Conservation (phyloP, 1,284 basidiomycete genomes). For the Rhodotorula sp. region DNA sequence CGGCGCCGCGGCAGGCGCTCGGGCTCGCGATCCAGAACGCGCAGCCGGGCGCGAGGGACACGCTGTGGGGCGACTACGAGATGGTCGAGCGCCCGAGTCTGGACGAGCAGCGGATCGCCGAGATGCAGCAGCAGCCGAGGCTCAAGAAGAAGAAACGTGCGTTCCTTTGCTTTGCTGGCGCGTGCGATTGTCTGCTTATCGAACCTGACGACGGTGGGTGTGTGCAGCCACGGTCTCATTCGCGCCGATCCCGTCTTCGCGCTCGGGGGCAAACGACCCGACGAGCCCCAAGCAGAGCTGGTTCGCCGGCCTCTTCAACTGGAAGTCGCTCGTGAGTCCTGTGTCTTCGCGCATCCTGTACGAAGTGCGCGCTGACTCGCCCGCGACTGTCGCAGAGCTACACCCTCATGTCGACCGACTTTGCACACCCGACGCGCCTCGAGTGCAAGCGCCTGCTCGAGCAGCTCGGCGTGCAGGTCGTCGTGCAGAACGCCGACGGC, state of each 20-base stretch:
- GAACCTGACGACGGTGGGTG: too few species aligned
- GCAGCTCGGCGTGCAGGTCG: constrained; percentile 64
- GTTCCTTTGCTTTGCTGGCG: not conserved
- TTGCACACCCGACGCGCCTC: constrained; percentile 63
- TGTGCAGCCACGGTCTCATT: constrained; percentile 34
- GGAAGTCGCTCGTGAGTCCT: constrained; percentile 58
- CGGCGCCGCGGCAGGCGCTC: constrained; percentile 17
- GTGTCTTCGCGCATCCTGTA: not conserved
- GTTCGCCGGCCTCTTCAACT: constrained; percentile 86
- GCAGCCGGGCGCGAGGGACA: not conserved
- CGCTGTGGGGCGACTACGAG: constrained; percentile 26
- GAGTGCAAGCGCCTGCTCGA: constrained; percentile 69
- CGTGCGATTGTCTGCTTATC: not conserved
- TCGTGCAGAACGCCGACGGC: constrained; percentile 63
- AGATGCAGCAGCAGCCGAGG: constrained; percentile 13
- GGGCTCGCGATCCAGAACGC: constrained; percentile 5
- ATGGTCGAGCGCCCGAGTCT: constrained; percentile 34
- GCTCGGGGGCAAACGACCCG: constrained; percentile 24
- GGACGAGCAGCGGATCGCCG: constrained; percentile 27
- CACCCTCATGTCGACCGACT: constrained; percentile 56
- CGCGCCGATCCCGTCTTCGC: constrained; percentile 26
- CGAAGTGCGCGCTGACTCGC: not conserved
- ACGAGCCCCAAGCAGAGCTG: constrained; percentile 66
- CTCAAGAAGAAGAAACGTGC: constrained; percentile 41
- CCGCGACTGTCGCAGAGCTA: constrained; percentile 5